These are phyloP conservation scores for Pterula multifida DNA, from an alignment of 1,284 basidiomycete genomes.

Conservation along the genomic window DNA sequence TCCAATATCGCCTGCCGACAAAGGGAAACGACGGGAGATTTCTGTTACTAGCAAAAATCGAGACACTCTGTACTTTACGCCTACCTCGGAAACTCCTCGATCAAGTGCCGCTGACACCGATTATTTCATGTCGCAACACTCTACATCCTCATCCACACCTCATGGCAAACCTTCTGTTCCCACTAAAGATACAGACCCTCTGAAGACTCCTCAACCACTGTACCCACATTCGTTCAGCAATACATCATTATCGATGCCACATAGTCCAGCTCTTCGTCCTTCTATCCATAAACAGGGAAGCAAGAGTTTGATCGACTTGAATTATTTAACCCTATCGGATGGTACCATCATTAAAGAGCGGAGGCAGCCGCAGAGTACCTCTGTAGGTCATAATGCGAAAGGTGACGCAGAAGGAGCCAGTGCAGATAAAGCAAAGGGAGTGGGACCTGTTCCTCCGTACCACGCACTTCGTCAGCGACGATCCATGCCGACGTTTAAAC, in stretches of 20 bases:
- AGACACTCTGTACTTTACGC: slow-evolving; percentile 5
- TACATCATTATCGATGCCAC: background rate
- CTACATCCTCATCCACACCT: background rate
- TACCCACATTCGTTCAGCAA: too few relatives aligned
- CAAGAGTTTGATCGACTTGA: slow-evolving; percentile 19
- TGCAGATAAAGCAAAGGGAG: background rate
- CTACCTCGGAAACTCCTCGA: slow-evolving; percentile 19
- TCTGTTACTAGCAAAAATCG: background rate
- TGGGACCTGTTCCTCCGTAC: background rate
- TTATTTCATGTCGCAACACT: background rate
- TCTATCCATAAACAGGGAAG: slow-evolving; percentile 13
- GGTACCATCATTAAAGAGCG: background rate
- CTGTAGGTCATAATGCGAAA: slow-evolving; percentile 1
- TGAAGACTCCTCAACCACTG: background rate
- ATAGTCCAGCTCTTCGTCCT: slow-evolving; percentile 5
- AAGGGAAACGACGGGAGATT: background rate
- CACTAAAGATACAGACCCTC: background rate
- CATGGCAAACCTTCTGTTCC: background rate
- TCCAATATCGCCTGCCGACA: background rate
- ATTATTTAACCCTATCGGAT: slow-evolving; percentile 4
- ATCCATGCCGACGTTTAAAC: slow-evolving; percentile 22
- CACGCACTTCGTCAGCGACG: slow-evolving; percentile 13
- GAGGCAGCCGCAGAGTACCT: background rate
- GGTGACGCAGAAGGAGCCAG: background rate
- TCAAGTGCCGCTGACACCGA: background rate